Percentiles rank a stretch among this genome's conserved stretches.
phyloP scores from a whole-genome alignment of 129 eudicot species.

The Flaveria linearis region DNA sequence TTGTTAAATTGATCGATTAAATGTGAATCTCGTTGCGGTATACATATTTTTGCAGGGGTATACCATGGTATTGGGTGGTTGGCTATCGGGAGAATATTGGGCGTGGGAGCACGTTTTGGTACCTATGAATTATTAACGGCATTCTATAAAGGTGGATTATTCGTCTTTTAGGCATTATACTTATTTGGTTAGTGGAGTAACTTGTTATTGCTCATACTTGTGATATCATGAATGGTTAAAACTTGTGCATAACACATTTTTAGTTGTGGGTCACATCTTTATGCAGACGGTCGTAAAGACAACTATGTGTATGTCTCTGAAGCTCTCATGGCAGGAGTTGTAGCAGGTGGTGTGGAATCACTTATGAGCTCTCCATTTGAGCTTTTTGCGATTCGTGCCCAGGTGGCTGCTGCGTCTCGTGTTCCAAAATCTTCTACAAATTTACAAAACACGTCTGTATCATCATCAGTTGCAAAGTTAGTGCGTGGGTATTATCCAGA shows the following conservation, averaged over 20 bases:
- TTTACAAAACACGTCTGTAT: slow-evolving; percentile 33
- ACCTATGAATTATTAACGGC: slow-evolving; percentile 86
- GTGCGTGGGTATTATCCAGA: slow-evolving; percentile 66
- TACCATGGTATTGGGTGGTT: slow-evolving; percentile 82
- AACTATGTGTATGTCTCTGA: slow-evolving; percentile 70
- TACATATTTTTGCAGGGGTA: slow-evolving; percentile 52
- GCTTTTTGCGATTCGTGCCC: slow-evolving; percentile 75
- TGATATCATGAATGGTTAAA: neutral
- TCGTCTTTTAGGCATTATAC: slow-evolving; percentile 33
- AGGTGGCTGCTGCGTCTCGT: slow-evolving; percentile 78
- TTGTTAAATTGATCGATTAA: neutral
- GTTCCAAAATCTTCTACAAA: slow-evolving; percentile 35
- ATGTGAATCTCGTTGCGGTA: slow-evolving; percentile 1
- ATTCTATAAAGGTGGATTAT: slow-evolving; percentile 71
- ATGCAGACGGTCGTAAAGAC: slow-evolving; percentile 85
- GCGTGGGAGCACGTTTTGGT: slow-evolving; percentile 86
- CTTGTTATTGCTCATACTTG: slow-evolving; percentile 1
- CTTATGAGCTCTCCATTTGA: slow-evolving; percentile 83
- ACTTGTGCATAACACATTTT: slow-evolving; percentile 1
- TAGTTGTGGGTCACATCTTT: slow-evolving; percentile 19
- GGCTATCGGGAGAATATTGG: slow-evolving; percentile 65
- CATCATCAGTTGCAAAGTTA: slow-evolving; percentile 59
- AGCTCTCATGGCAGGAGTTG: slow-evolving; percentile 88
- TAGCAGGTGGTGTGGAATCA: slow-evolving; percentile 73
- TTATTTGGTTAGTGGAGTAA: slow-evolving; percentile 33